Evolutionary conservation across 495 filamentous ascomycete species (phyloP).

Genomic region (Talaromyces ruber): DNA sequence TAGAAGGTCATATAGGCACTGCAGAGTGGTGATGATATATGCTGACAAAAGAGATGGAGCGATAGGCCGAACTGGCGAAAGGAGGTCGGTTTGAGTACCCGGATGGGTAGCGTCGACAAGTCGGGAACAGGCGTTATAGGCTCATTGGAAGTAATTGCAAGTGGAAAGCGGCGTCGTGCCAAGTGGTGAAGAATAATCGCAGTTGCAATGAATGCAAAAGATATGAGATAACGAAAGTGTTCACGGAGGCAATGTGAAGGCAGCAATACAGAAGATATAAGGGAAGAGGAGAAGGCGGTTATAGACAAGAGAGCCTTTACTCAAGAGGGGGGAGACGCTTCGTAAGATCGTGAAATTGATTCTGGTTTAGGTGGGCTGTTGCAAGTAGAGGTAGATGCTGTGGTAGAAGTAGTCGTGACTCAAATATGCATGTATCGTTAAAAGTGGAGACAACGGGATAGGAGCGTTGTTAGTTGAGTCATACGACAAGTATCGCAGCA

Average conservation of each 20-base stretch:
- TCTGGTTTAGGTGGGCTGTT: background rate
- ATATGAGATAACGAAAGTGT: slow-evolving; percentile 16
- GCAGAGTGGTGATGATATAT: slow-evolving; percentile 41
- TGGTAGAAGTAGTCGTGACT: slow-evolving; percentile 6
- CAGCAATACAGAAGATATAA: slow-evolving; percentile 20
- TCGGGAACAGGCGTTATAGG: slow-evolving; percentile 55
- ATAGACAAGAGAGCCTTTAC: slow-evolving; percentile 23
- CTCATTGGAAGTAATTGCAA: slow-evolving; percentile 43
- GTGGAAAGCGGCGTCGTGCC: slow-evolving; percentile 32
- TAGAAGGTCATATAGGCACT: slow-evolving; percentile 56
- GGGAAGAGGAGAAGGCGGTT: slow-evolving; percentile 22
- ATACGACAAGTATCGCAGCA: background rate
- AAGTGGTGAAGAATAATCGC: slow-evolving; percentile 24
- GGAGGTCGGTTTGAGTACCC: slow-evolving; percentile 35
- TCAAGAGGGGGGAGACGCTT: slow-evolving; percentile 29
- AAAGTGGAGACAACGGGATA: background rate
- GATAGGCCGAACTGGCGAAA: slow-evolving; percentile 33
- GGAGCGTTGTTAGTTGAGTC: background rate
- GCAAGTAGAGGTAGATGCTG: background rate
- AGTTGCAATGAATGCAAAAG: slow-evolving; percentile 16
- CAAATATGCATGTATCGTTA: slow-evolving; percentile 1
- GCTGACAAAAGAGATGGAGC: slow-evolving; percentile 48
- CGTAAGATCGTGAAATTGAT: slow-evolving; percentile 41
- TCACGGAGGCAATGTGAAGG: background rate
- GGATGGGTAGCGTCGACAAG: slow-evolving; percentile 40